These are phyloP conservation scores for Fraxinus nigra DNA, from an alignment of 305 asterid species.

Conservation along the genomic window DNA sequence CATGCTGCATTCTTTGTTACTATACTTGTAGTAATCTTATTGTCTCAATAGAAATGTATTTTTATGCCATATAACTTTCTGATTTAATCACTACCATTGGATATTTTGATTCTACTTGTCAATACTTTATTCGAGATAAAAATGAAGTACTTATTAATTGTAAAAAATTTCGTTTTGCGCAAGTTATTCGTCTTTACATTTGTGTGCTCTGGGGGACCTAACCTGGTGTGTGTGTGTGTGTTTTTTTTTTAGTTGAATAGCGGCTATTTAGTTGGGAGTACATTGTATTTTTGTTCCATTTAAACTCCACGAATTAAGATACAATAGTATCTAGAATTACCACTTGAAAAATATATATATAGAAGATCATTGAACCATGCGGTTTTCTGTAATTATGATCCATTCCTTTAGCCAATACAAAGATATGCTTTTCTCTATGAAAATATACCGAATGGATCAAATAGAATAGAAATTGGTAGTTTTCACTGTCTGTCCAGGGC, in stretches of 20 bases:
- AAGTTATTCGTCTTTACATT: neutral
- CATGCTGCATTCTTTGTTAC: conserved; percentile 15
- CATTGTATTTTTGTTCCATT: neutral
- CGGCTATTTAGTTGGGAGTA: neutral
- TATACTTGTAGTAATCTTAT: neutral
- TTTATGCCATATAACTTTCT: neutral
- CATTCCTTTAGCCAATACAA: too few species aligned
- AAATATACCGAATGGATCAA: too few species aligned
- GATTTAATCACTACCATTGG: neutral
- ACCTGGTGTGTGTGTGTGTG: neutral
- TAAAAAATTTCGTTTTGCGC: neutral
- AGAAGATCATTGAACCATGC: too few species aligned
- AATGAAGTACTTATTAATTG: neutral
- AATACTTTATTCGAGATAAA: neutral
- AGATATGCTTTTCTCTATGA: too few species aligned
- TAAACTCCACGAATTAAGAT: too few species aligned
- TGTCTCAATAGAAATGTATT: neutral
- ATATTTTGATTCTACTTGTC: neutral
- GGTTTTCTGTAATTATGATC: too few species aligned
- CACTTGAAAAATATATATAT: too few species aligned
- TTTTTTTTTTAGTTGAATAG: neutral
- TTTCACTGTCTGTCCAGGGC: too few species aligned
- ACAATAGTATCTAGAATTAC: too few species aligned
- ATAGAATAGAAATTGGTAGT: too few species aligned
- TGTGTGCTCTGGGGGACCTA: neutral